Evolutionary conservation across 2,329 filamentous ascomycete species (phyloP).

Genomic region (Dactylonectria estremocensis): DNA sequence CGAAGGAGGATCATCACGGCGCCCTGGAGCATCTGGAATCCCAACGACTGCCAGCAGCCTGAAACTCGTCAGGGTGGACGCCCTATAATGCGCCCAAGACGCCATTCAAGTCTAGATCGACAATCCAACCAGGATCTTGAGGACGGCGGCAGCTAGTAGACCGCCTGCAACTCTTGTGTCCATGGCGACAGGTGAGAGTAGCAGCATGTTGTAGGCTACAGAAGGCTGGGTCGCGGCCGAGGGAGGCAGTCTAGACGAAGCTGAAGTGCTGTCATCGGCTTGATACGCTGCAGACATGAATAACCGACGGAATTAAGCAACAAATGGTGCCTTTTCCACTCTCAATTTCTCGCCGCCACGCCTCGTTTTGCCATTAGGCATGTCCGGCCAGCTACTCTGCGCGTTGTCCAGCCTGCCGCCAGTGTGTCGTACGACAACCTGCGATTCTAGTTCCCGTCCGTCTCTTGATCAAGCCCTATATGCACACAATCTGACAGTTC

Average conservation of each 20-base stretch:
- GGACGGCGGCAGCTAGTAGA: too few species aligned
- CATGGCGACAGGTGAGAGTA: slow-evolving; percentile 28
- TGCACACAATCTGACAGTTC: background rate
- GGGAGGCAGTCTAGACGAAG: slow-evolving; percentile 13
- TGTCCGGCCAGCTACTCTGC: background rate
- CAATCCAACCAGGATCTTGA: too few species aligned
- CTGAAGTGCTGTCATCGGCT: slow-evolving; percentile 20
- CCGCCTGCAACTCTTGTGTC: too few species aligned
- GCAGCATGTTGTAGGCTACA: slow-evolving; percentile 26
- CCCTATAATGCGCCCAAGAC: too few species aligned
- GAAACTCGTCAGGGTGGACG: background rate
- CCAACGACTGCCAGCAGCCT: too few species aligned
- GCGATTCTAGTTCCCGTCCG: slow-evolving; percentile 2
- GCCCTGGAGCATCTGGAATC: too few species aligned
- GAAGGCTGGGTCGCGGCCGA: slow-evolving; percentile 10
- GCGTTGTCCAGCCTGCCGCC: background rate
- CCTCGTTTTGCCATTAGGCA: background rate
- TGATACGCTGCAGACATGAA: slow-evolving; percentile 3
- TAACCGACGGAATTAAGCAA: slow-evolving; percentile 8
- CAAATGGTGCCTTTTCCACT: slow-evolving; percentile 3
- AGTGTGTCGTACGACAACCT: background rate
- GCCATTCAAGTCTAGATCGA: too few species aligned
- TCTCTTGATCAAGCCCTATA: background rate
- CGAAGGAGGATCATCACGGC: background rate
- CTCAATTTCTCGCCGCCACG: background rate